Base-by-base conservation (phyloP, 352 stramenopile genomes). In the Phytophthora hybrid region DNA sequence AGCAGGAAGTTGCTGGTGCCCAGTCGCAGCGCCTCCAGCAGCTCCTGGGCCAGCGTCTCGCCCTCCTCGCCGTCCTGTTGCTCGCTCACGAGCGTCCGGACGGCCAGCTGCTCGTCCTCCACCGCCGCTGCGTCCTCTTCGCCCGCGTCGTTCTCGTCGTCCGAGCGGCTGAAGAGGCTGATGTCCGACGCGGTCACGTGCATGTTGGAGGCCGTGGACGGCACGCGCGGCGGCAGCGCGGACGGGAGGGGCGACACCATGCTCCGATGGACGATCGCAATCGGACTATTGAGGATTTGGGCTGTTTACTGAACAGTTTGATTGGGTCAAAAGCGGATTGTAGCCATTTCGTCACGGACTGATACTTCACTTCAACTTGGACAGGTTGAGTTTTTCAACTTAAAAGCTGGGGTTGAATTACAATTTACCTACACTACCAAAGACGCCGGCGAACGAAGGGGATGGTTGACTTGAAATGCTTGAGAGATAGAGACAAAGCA, bases 1-100 rank as follows among this genome's bases (percentile, higher is more conserved):
- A 97, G 67, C 19, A 97, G 59, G 53, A 97, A 97, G 76, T 97
- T 97, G 73, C 80, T 85, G 18, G 86, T 92, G 57, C 89, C 89
- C 1, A 94, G 71, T 23, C 87, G 83, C 34, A 94, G 77, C 67
- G 87, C 87, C 66, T 94, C 85, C 39, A 93, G 81, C 31, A 94
- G 78, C 63, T 92, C 81, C 54, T 80, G 77, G 10, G 53, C 74
- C 9, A 94, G 81, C 39, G 70, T 73, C 32, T 82, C 68, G n/a
- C 64, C 57, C 54, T 88, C 72, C 7, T 57, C 56, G 9, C 65
- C 64, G 10, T 59, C 18, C 39, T 76, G 58, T 39, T 79, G 63
- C 54, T 83, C 75, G 31, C 63, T 79, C 13, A 39, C 71, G 7
- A 79, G 46, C 29, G 76, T 72, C 1, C 76, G 72, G 23, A 59